Evolutionary conservation across 495 filamentous ascomycete genomes (phyloP).

Genomic region (Hyphodiscus hymeniophilus): DNA sequence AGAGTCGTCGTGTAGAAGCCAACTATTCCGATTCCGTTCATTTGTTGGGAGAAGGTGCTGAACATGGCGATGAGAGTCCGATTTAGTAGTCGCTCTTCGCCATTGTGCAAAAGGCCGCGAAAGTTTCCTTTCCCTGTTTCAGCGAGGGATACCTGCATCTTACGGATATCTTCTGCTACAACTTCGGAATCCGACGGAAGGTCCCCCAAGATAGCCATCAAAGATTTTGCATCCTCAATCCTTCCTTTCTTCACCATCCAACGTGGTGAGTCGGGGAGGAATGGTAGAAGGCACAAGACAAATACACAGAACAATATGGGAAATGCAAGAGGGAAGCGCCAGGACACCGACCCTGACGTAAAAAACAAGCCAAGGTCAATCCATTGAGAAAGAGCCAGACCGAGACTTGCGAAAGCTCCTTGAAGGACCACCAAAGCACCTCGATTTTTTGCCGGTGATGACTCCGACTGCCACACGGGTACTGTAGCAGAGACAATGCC

Average conservation of each 20-base stretch:
- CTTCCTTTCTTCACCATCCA: conserved; percentile 54
- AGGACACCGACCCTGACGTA: no score
- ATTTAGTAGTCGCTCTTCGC: background rate
- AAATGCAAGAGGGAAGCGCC: no score
- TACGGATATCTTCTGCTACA: background rate
- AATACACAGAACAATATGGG: no score
- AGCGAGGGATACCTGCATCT: background rate
- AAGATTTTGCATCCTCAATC: conserved; percentile 45
- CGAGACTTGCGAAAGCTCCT: conserved; percentile 28
- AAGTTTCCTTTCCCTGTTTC: background rate
- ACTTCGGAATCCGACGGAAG: background rate
- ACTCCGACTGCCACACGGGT: conserved; percentile 47
- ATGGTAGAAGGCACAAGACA: no score
- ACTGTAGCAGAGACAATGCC: conserved; percentile 42
- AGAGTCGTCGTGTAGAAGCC: conserved; percentile 53
- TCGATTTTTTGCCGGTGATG: conserved; percentile 29
- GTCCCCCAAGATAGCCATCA: background rate
- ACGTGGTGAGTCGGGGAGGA: no score
- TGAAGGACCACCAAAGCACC: conserved; percentile 39
- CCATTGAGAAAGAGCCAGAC: conserved; percentile 33
- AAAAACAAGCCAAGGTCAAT: conserved; percentile 27
- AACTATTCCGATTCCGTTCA: conserved; percentile 52
- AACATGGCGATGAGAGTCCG: conserved; percentile 24
- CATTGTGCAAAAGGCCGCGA: background rate
- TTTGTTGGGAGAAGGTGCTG: conserved; percentile 40